A percentile compares a stretch with the other conserved stretches of the same genome.
phyloP scores from a whole-genome alignment of 2,329 filamentous ascomycete genomes.

The Paraconiothyrium brasiliense region DNA sequence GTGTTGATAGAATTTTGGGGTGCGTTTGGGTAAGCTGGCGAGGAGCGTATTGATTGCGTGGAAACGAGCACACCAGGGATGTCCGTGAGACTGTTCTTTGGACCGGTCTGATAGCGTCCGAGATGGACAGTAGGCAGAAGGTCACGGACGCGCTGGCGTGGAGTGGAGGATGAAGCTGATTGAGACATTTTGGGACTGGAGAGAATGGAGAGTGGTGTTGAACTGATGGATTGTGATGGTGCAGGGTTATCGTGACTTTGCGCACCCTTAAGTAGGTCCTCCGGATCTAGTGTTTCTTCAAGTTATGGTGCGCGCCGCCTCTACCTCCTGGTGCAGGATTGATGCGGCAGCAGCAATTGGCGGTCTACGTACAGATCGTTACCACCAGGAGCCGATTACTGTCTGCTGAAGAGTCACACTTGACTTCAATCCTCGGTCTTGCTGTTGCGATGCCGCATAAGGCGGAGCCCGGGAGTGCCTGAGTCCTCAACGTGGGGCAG shows the following conservation, averaged over 20 bases:
- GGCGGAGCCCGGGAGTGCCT: neutral
- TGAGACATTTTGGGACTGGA: conserved; percentile 14
- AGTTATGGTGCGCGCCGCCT: neutral
- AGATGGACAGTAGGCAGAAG: conserved; percentile 50
- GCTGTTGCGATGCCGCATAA: neutral
- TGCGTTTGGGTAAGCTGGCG: conserved; percentile 38
- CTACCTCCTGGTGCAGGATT: neutral
- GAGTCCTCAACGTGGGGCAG: neutral
- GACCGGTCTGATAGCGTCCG: conserved; percentile 50
- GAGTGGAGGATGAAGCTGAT: conserved; percentile 17
- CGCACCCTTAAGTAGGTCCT: conserved; percentile 3
- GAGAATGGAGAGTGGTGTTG: neutral
- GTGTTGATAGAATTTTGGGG: conserved; percentile 49
- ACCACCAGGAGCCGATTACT: neutral
- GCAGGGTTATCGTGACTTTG: neutral
- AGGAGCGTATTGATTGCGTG: conserved; percentile 51
- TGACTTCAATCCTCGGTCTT: neutral
- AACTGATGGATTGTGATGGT: neutral
- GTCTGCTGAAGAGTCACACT: neutral
- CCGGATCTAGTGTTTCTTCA: neutral
- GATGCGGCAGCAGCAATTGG: neutral
- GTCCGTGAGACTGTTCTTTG: conserved; percentile 56
- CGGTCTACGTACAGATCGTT: neutral
- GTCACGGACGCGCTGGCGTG: conserved; percentile 49
- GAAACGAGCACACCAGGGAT: conserved; percentile 55